Base-by-base conservation (phyloP, 257 asterid genomes). In the Nicotiana undulata region DNA sequence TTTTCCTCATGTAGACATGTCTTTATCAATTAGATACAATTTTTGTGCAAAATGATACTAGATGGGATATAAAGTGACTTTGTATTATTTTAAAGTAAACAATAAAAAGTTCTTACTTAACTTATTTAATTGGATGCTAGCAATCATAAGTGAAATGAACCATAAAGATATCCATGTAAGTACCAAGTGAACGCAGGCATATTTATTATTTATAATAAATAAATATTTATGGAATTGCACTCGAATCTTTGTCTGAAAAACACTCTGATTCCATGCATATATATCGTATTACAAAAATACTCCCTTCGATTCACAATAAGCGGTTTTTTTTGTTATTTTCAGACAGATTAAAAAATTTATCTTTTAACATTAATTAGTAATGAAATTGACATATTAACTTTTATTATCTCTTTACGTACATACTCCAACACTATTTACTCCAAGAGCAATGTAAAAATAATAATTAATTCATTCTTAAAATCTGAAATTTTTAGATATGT, bases 91-190 rank as follows among this genome's bases (percentile, higher is more conserved):
- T 81, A 85, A 79, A 81, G 61, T 15, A 79, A 77, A 66, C 82
- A 75, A 13, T 63, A 59, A 82, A 82, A 85, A 85, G 87, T 66
- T 79, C 79, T 82, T 64, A 28, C 81, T 85, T 85, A 82, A 46
- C 81, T 81, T 79, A 63, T 78, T 85, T 85, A 82, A 82, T 74
- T 85, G 76, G 65, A 75, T 68, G 80, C 82, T 74, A 63, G 79
- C 83, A 82, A 82, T 85, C 82, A 79, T 64, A 18, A 63, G 83
- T 63, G 81, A 22, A 59, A 81, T 80, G 75, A 75, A 63, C 32
- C 68, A 31, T 44, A 53, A 67, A 59, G 63, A 40, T 70, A 77
- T 79, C 72, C 74, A 67, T 31, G 63, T 66, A 66, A 56, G 81
- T 76, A 49, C 84, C 34, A 70, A 44, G 20, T 70, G 32, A 68